Evolutionary conservation across 1,284 basidiomycete species (phyloP).

Genomic region (Sutorius eximius): DNA sequence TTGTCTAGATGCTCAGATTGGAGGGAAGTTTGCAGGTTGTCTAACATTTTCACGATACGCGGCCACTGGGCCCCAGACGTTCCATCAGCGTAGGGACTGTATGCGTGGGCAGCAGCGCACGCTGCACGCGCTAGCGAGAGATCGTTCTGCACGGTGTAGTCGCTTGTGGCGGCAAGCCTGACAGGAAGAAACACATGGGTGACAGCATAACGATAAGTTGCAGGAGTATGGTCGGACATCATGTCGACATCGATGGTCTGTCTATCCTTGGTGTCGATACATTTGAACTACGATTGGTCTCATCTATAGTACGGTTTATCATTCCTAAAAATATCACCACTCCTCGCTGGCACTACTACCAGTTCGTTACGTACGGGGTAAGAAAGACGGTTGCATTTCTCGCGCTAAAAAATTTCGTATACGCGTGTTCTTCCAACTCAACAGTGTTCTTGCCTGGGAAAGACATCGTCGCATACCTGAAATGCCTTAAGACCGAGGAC

Average conservation of each 20-base stretch:
- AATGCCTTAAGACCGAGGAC: constrained; percentile 64
- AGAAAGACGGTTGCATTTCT: no score
- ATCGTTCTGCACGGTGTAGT: constrained; percentile 13
- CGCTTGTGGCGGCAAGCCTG: not conserved
- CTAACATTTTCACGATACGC: constrained; percentile 16
- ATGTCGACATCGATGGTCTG: no score
- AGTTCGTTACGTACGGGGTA: no score
- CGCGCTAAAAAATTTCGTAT: no score
- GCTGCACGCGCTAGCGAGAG: constrained; percentile 8
- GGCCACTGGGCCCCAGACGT: constrained; percentile 8
- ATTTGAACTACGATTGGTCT: no score
- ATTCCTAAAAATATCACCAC: no score
- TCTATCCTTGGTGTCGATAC: no score
- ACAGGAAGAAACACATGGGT: no score
- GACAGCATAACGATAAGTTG: no score
- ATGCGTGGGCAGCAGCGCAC: not conserved
- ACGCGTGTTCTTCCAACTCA: constrained; percentile 66
- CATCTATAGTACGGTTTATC: no score
- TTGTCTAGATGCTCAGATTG: constrained; percentile 6
- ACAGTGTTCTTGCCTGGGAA: constrained; percentile 77
- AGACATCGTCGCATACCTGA: constrained; percentile 75
- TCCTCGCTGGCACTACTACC: no score
- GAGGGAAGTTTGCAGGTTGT: constrained; percentile 12
- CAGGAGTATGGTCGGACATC: no score
- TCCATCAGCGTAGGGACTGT: not conserved